These are phyloP conservation scores for Ammopiptanthus mongolicus DNA, from an alignment of 306 rosid genomes.

Conservation along the genomic window DNA sequence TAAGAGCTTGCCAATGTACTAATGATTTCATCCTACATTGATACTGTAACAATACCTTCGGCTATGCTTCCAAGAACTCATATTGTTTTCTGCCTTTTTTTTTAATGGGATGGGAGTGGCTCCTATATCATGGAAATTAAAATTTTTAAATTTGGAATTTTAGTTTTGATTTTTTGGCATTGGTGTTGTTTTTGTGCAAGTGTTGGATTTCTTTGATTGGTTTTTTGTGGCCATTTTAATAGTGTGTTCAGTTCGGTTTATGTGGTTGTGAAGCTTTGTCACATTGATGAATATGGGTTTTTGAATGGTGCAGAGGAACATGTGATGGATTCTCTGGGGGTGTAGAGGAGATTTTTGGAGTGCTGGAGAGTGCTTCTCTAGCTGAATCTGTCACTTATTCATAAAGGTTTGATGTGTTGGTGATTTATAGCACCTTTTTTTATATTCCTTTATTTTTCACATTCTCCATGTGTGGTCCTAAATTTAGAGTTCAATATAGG, in stretches of 20 bases:
- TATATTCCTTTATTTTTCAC: too few species aligned
- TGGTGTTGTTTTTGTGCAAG: neutral
- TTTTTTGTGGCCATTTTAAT: neutral
- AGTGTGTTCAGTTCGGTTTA: slow-evolving; percentile 1
- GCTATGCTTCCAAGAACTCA: neutral
- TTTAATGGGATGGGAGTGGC: neutral
- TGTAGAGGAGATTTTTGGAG: too few species aligned
- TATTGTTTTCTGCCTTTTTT: neutral
- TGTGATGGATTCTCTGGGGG: too few species aligned
- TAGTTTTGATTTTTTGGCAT: neutral
- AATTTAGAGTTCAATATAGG: too few species aligned
- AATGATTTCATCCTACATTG: neutral
- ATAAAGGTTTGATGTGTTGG: slow-evolving; percentile 40
- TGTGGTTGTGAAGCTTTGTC: neutral
- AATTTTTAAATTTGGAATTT: neutral
- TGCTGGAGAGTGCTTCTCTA: slow-evolving; percentile 28
- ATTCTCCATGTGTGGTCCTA: too few species aligned
- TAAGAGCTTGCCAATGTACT: slow-evolving; percentile 9
- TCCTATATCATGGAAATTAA: neutral
- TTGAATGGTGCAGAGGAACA: slow-evolving; percentile 35
- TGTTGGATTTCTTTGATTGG: slow-evolving; percentile 20
- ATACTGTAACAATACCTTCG: neutral
- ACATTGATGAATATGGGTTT: slow-evolving; percentile 7
- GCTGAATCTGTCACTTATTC: slow-evolving; percentile 37
- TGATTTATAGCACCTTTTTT: too few species aligned